Evolutionary conservation across 2,329 filamentous ascomycete genomes (phyloP).

Genomic region (Phialophora tarda): DNA sequence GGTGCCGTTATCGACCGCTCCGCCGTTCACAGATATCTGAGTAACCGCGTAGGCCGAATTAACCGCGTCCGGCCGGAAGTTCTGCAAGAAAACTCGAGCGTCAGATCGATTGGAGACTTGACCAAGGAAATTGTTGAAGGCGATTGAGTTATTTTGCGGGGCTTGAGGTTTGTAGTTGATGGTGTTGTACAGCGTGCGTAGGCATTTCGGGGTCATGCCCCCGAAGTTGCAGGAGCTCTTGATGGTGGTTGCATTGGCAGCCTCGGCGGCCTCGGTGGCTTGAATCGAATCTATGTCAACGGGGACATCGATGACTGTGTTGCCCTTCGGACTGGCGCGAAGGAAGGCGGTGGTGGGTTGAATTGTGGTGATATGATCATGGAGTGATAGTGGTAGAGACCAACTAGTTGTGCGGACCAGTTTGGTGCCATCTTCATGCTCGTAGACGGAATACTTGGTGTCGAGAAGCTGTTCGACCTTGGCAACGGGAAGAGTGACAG

Average conservation of each 20-base stretch:
- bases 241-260: constrained; percentile 40
- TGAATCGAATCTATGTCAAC: constrained; percentile 38
- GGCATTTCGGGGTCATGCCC: constrained; percentile 60
- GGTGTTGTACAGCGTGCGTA: constrained; percentile 61
- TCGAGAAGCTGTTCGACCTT: constrained; percentile 60
- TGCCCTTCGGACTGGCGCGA: constrained; percentile 43
- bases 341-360: constrained; percentile 68
- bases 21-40: constrained; percentile 45
- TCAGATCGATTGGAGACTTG: constrained; percentile 57
- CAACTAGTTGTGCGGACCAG: constrained; percentile 61
- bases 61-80: constrained; percentile 47
- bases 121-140: constrained; percentile 55
- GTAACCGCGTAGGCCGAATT: constrained; percentile 45
- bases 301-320: constrained; percentile 42
- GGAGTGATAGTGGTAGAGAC: constrained; percentile 64
- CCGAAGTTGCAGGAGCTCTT: constrained; percentile 57
- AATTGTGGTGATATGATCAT: constrained; percentile 64
- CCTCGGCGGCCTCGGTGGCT: constrained; percentile 19
- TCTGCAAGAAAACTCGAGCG: constrained; percentile 46
- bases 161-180: constrained; percentile 58
- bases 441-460: constrained; percentile 59
- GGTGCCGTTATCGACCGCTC: constrained; percentile 47
- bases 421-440: constrained; percentile 60
- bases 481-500: constrained; percentile 58
- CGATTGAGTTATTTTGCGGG: constrained; percentile 51